Base-by-base conservation (phyloP, 2,329 filamentous ascomycete genomes). In the Pseudocercospora crystallina region DNA sequence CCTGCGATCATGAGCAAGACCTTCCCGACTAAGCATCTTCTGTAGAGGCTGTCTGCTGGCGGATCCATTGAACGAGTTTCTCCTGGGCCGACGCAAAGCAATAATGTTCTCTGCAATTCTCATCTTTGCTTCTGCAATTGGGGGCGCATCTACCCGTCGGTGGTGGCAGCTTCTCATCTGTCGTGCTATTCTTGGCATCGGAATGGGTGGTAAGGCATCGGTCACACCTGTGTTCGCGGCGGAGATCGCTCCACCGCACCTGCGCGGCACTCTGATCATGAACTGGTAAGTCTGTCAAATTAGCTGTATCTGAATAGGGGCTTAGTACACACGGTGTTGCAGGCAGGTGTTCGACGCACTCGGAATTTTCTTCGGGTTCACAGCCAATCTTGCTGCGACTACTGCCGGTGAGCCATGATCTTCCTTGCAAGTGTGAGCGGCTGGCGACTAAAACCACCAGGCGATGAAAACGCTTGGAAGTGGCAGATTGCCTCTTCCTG, bases 181-280 rank as follows among this genome's bases (percentile, higher is more conserved):
- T 53, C 64, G 68, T 7, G 53, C 66, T 32, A 48, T 68, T 5
- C 57, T 69, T 13, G 66, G 66, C 5, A 61, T 68, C 17, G 67
- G 67, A 29, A 68, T 68, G 64, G 67, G 67, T 1, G 59, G 59
- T 13, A 68, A 69, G 43, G 67, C 65, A 8, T 62, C 60, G 3
- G 57, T 67, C 20, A 60, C 64, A 0, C 65, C 66, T 2, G 65
- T 69, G 35, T 66, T 68, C 44, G 61, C 61, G n/a, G 61, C 64
- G 20, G 66, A 69, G 43, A 56, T 66, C 1, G 51, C 61, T 2
- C 63, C 65, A 8, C 59, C 62, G 1, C 56, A 59, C 34, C 50
- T 63, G 9, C 38, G 61, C 38, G 60, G 51, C 38, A 45, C 56
- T 1, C 43, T 67, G 10, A 61, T 67, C 8, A 66, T 67, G 61